Evolutionary conservation across 2,329 filamentous ascomycete genomes (phyloP), one percentile per base, ranked within the genome.

Genomic region (Fusarium pseudoanthophilum): DNA sequence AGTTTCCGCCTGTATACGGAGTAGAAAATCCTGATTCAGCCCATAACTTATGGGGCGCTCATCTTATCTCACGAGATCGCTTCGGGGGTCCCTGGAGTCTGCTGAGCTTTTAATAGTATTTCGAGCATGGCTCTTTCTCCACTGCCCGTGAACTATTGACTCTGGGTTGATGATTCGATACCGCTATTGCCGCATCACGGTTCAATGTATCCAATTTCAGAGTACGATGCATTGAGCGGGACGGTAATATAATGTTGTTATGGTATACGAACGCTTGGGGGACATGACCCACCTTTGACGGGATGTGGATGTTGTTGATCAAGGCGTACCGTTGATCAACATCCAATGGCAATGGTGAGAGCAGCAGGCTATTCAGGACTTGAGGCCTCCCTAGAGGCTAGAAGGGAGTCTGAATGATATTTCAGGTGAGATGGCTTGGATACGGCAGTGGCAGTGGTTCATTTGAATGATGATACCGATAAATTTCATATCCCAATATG

Each of bases 11-110:
- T 30, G 42, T 42, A 37, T 26, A 26, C 26, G 26, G 26, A 26
- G 26, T 39, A 18, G 60, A 56, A 55, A 26, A 61, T 59, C 45
- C 57, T 55, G 55, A 46, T 69, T 73, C 70, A 71, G 70, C 55
- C 53, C 60, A 70, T 67, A 73, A 70, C 30, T 55, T 65, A 69
- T 69, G 59, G 67, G 40, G 59, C 59, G 37, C 48, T 69, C 66
- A 69, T 69, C 66, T 69, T 43, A 65, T 65, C 67, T 69, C 39
- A 26, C 36, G 52, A 52, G 59, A 58, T 69, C 65, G 65, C 65
- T 60, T 69, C 51, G 52, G 36, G 45, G 26, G 48, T 32, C 52
- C 67, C 48, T 65, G 46, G 36, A 21, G 24, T 68, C n/a, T 43
- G 5, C 55, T n/a, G 32, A 39, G 37, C 43, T 56, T 67, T 45